These are phyloP conservation scores for Piper longum DNA, from an alignment of 164 flowering plant genomes.

Conservation along the genomic window DNA sequence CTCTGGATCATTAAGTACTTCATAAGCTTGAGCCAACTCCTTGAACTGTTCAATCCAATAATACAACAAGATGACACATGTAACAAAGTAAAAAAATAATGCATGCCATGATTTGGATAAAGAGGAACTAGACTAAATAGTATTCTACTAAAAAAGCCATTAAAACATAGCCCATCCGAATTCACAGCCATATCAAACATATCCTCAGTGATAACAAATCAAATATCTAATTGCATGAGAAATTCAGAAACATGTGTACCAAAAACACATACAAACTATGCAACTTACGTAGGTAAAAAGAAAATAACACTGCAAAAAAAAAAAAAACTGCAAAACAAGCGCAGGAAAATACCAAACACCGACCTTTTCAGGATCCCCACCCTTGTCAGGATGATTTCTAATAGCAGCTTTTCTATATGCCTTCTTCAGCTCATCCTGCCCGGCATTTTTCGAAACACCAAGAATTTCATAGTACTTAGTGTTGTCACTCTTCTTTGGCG, in stretches of 20 bases:
- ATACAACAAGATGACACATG: background rate
- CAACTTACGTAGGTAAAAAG: background rate
- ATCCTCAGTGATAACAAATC: background rate
- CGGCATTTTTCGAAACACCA: conserved; percentile 35
- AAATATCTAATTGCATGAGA: background rate
- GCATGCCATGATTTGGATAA: background rate
- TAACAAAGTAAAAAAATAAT: background rate
- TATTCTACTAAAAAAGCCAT: too few species aligned
- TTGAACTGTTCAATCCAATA: conserved; percentile 29
- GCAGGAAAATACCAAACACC: background rate
- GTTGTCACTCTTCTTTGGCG: conserved; percentile 42
- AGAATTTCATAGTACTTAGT: conserved; percentile 39
- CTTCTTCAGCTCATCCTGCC: conserved; percentile 45
- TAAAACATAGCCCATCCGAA: background rate
- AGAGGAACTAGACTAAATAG: too few species aligned
- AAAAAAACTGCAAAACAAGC: background rate
- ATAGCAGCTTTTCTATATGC: conserved; percentile 51
- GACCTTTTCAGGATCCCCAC: conserved; percentile 60
- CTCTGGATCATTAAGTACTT: conserved; percentile 52
- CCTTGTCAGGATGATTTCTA: conserved; percentile 57
- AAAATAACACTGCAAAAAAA: too few species aligned
- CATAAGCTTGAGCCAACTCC: conserved; percentile 57
- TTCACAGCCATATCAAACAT: background rate
- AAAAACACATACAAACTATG: background rate
- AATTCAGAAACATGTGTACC: too few species aligned